Evolutionary conservation across 2,329 filamentous ascomycete species (phyloP), one percentile per base, ranked within the genome.

Genomic region (Aspergillus fischeri): DNA sequence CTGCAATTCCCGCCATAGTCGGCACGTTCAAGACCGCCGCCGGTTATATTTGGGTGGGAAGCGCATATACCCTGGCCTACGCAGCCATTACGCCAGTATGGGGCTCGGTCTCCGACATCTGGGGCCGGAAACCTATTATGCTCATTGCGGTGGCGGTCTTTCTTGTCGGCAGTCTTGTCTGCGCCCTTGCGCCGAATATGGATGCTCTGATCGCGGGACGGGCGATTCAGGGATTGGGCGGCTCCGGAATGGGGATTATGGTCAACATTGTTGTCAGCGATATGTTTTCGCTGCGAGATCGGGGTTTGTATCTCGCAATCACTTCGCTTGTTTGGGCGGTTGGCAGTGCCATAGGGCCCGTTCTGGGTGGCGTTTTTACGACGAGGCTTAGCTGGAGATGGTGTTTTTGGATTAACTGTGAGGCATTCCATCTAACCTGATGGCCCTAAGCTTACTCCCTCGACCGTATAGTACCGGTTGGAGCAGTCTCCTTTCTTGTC

Each of bases 31-130:
- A 81, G 21, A 80, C 79, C 6, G 72, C 75, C 3, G 68, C 63
- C 8, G 80, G 78, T 21, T 83, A 82, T 60, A 78, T 77, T 6
- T 84, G 81, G 81, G 78, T 83, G 35, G 80, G 81, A n/a, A 77
- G 75, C 25, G 77, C 80, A 6, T 83, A 81, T 59, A 66, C 81
- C 2, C 75, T 83, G 24, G 77, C 76, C 42, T 77, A 76, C 59
- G 73, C 78, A 4, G 79, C 79, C 0, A 73, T 57, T 1, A 60
- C 51, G 3, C 65, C 67, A 20, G 53, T 67, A 41, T 63, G 60
- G 60, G 61, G 61, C n/a, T 58, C 51, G 25, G 69, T 85, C 41
- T 80, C 78, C 1, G 83, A 86, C 59, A 83, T 85, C 35, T 86
- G 79, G 78, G 83, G 83, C 3, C 77, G 82, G 6, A 84, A 84